These are phyloP conservation scores for Peterozyma toletana DNA, from an alignment of 805 yeast species.

Conservation along the genomic window DNA sequence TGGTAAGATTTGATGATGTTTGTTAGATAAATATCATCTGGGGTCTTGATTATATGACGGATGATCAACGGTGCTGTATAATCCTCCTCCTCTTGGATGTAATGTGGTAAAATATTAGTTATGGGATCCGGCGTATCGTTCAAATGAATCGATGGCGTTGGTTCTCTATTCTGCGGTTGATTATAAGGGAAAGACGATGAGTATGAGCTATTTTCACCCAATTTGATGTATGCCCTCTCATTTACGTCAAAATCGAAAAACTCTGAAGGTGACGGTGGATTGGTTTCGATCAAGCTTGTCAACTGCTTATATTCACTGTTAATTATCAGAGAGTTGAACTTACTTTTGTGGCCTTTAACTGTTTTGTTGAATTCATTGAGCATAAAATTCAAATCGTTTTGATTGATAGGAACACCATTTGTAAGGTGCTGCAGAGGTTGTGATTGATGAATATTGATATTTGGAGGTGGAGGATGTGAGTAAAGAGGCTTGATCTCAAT, in stretches of 20 bases:
- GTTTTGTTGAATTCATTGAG: conserved; percentile 5
- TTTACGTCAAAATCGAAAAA: conserved; percentile 19
- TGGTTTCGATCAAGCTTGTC: conserved; percentile 28
- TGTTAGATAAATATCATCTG: conserved; percentile 42
- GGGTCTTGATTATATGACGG: conserved; percentile 46
- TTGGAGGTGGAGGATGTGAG: not conserved
- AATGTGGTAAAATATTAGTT: conserved; percentile 35
- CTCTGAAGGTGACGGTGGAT: conserved; percentile 25
- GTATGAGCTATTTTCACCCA: conserved; percentile 2
- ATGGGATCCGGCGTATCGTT: conserved; percentile 1
- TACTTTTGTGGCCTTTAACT: conserved; percentile 9
- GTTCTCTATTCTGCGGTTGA: not conserved
- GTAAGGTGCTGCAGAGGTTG: conserved; percentile 2
- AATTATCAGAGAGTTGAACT: conserved; percentile 25
- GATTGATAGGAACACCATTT: conserved; percentile 1
- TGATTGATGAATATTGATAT: conserved; percentile 3
- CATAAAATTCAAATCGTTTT: conserved; percentile 7
- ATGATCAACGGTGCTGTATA: conserved; percentile 53
- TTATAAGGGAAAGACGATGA: not conserved
- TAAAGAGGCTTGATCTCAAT: not conserved
- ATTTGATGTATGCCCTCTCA: conserved; percentile 13
- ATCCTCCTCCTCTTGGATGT: conserved; percentile 29
- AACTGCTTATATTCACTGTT: conserved; percentile 34
- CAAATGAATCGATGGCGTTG: conserved; percentile 1
- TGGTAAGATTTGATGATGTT: conserved; percentile 40